A percentile compares a stretch with the other conserved stretches of the same genome.
Conservation (phyloP, 495 filamentous ascomycete species). For the Tuber melanosporum region DNA sequence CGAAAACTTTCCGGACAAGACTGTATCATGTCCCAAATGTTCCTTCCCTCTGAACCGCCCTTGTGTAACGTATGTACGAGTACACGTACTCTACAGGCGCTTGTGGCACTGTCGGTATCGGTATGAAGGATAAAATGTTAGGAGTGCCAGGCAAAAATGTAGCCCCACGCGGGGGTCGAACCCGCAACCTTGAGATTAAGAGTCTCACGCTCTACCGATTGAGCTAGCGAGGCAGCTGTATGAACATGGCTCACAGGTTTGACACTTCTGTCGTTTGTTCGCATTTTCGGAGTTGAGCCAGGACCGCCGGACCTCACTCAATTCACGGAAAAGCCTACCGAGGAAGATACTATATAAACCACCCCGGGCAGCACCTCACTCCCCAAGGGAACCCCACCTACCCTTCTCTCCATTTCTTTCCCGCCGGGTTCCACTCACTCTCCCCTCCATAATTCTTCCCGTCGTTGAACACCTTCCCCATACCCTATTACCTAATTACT, state of each 20-base stretch:
- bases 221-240: constrained; percentile 46
- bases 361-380: background rate
- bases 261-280: background rate
- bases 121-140: too few relatives aligned
- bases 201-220: constrained; percentile 58
- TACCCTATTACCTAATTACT: background rate
- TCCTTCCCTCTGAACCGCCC: too few relatives aligned
- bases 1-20: too few relatives aligned
- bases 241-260: too few relatives aligned
- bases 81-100: too few relatives aligned
- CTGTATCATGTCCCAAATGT: too few relatives aligned
- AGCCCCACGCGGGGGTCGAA: constrained; percentile 56
- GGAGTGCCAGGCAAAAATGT: background rate
- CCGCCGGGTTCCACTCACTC: too few relatives aligned
- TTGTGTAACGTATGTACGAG: too few relatives aligned
- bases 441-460: background rate
- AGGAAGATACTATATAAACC: background rate
- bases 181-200: constrained; percentile 56
- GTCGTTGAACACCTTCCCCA: background rate
- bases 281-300: background rate
- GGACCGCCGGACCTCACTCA: background rate
- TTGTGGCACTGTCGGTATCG: too few relatives aligned
- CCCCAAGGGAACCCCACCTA: background rate
- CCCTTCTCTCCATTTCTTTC: background rate
- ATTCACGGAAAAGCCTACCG: background rate